Base-by-base conservation (phyloP, 805 yeast genomes). In the Suhomyces prunicola region DNA sequence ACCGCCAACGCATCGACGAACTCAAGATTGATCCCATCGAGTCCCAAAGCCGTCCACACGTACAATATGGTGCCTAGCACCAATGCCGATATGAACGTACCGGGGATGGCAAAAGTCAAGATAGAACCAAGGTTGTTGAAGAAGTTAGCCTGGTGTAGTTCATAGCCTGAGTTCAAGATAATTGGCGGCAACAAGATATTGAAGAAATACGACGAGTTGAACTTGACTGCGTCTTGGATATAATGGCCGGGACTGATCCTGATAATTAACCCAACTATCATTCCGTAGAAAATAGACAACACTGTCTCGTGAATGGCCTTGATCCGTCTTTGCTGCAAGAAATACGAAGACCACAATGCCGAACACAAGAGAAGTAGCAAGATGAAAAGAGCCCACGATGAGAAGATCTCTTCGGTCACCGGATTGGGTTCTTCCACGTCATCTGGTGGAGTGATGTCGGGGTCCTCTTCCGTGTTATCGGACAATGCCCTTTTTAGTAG, bases 231-330 rank as follows among this genome's bases (percentile, higher is more conserved):
- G 64, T 92, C 96, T 72, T 96, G 99, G 62, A 94, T 96, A 70
- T 90, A 91, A 68, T 91, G 97, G 46, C 99, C 99, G 0, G 99
- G 99, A 2, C 90, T 81, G 22, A 93, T 79, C 60, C 99, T 80
- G 55, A 96, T 91, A 22, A 94, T 81, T 33, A 96, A 70, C 0
- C 99, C 99, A 26, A 94, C 96, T 46, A 90, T 78, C 98, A 90
- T 92, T 19, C 99, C 99, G 62, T 93, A 91, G 67, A 94, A 91
- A 54, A 94, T 94, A 1, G 98, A 90, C 45, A 96, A 74, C 40
- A 94, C 98, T 0, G 99, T 94, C 72, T 94, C 99, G 70, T 94
- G 99, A n/a, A 94, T 83, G 3, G 97, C 96, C 69, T 90, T 92
- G 62, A 94, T 93, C 58, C 94, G 81, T 61, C 90, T 82, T 63